These are phyloP conservation scores for Gynandropsis gynandra DNA, from an alignment of 345 rosid species.

Conservation along the genomic window DNA sequence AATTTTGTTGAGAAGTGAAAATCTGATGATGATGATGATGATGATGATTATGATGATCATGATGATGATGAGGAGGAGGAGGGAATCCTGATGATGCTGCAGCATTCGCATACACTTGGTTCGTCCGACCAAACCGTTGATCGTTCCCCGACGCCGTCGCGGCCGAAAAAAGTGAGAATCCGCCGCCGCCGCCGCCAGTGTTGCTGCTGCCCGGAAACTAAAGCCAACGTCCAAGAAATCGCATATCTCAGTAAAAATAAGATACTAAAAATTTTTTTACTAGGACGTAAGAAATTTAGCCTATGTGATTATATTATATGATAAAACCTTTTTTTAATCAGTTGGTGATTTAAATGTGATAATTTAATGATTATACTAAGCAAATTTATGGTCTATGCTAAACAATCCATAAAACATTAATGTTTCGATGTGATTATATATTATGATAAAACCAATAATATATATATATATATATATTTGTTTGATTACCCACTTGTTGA, in stretches of 20 bases:
- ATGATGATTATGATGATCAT: conserved; percentile 39
- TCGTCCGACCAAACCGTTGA: conserved; percentile 32
- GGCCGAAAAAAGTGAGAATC: conserved; percentile 42
- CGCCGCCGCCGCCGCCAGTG: conserved; percentile 40
- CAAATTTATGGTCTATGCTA: too few species aligned
- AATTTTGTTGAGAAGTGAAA: conserved; percentile 28
- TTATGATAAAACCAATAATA: too few species aligned
- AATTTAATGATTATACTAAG: too few species aligned
- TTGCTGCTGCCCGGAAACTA: conserved; percentile 60
- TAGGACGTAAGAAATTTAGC: too few species aligned
- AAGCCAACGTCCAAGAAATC: background rate
- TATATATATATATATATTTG: too few species aligned
- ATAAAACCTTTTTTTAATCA: too few species aligned
- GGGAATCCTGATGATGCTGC: conserved; percentile 99
- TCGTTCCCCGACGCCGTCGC: conserved; percentile 32
- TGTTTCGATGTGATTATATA: too few species aligned
- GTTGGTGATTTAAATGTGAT: conserved; percentile 24
- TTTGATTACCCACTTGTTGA: too few species aligned
- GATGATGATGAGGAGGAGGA: conserved; percentile 40
- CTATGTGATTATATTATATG: too few species aligned
- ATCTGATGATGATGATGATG: conserved; percentile 39
- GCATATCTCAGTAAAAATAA: background rate
- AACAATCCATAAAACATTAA: too few species aligned
- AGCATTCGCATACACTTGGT: conserved; percentile 64
- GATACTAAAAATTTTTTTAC: background rate